A percentile compares a stretch with the other conserved stretches of the same genome.
These are phyloP conservation scores for Beverwykella pulmonaria DNA, from an alignment of 495 filamentous ascomycete species.

Conservation along the genomic window DNA sequence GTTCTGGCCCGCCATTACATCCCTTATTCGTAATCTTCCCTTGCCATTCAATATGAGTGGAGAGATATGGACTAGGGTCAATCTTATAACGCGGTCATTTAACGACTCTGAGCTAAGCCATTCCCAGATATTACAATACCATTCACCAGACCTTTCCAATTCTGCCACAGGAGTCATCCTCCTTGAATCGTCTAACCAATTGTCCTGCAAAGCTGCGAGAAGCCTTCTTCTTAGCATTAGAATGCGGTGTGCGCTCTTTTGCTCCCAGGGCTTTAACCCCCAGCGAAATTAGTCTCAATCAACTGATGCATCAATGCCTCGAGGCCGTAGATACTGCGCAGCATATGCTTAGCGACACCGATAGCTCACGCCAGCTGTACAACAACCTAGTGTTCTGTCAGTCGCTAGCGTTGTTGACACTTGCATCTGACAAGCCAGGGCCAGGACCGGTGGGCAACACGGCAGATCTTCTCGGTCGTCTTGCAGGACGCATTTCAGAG, in stretches of 20 bases:
- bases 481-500: constrained; percentile 30
- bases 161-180: constrained; percentile 20
- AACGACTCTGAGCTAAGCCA: neutral
- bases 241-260: constrained; percentile 28
- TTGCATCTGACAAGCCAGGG: constrained; percentile 32
- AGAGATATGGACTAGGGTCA: too few relatives aligned
- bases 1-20: neutral
- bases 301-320: constrained; percentile 22
- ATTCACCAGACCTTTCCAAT: constrained; percentile 35
- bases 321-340: constrained; percentile 23
- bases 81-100: too few relatives aligned
- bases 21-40: neutral
- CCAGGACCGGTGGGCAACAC: constrained; percentile 9
- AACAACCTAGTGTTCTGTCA: constrained; percentile 32
- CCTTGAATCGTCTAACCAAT: constrained; percentile 24
- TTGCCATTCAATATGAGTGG: neutral
- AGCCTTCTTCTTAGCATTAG: constrained; percentile 31
- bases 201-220: constrained; percentile 31
- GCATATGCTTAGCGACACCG: constrained; percentile 21
- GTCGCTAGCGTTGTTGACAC: constrained; percentile 18
- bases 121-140: constrained; percentile 24
- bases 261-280: constrained; percentile 9
- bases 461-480: constrained; percentile 27
- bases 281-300: constrained; percentile 13
- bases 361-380: constrained; percentile 23